Evolutionary conservation across 257 asterid species (phyloP).

Genomic region (Solanum peruvianum): DNA sequence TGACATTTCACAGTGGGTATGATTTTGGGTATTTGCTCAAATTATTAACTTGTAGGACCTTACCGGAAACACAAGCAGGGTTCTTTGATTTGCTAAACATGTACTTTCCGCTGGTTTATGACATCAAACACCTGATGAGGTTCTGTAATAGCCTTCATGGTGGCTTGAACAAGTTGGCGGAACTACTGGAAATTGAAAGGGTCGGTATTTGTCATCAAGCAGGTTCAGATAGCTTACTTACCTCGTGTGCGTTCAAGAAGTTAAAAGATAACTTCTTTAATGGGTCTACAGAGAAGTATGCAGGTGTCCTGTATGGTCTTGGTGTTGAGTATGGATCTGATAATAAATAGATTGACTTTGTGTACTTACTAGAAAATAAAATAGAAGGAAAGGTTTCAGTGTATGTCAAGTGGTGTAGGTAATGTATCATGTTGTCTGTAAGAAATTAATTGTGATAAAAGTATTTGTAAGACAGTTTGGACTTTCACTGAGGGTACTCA

Average conservation of each 20-base stretch:
- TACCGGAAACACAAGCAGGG: not conserved
- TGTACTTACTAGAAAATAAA: slow-evolving; percentile 1
- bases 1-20: slow-evolving; percentile 4
- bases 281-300: slow-evolving; percentile 1
- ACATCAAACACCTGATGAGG: slow-evolving; percentile 3
- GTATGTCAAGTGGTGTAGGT: slow-evolving; percentile 1
- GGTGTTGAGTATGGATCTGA: slow-evolving; percentile 1
- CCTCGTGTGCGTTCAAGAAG: slow-evolving; percentile 3
- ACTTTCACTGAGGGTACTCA: not conserved
- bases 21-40: slow-evolving; percentile 6
- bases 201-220: not conserved
- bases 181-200: not conserved
- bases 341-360: not conserved
- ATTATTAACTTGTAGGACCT: slow-evolving; percentile 1
- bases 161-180: slow-evolving; percentile 4
- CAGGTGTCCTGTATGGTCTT: slow-evolving; percentile 6
- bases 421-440: slow-evolving; percentile 1
- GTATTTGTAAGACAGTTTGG: slow-evolving; percentile 1
- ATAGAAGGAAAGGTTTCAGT: not conserved
- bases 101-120: slow-evolving; percentile 1
- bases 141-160: slow-evolving; percentile 7
- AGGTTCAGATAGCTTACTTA: slow-evolving; percentile 4
- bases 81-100: not conserved
- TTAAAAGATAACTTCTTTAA: slow-evolving; percentile 4
- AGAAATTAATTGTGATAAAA: slow-evolving; percentile 1